These are phyloP conservation scores for Colletotrichum sp. DNA, from an alignment of 2,329 filamentous ascomycete species.

Conservation along the genomic window DNA sequence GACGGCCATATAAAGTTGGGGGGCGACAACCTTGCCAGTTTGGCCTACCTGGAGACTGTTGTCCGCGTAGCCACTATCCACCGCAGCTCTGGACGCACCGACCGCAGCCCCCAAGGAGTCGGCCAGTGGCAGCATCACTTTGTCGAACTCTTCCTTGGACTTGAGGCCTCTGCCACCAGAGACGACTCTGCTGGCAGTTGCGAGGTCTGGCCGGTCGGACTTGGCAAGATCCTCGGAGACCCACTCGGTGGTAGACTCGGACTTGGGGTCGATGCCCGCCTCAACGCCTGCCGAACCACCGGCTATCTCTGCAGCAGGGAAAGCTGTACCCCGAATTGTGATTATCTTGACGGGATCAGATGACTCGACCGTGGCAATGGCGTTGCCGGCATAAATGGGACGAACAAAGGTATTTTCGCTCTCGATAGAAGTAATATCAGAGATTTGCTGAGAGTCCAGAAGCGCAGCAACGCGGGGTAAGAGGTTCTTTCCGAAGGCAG, in stretches of 20 bases:
- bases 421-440: constrained; percentile 87
- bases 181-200: constrained; percentile 87
- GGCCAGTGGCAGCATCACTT: constrained; percentile 87
- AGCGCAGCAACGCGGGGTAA: constrained; percentile 91
- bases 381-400: constrained; percentile 97
- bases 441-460: constrained; percentile 91
- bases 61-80: constrained; percentile 97
- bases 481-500: constrained; percentile 95
- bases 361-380: constrained; percentile 94
- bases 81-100: constrained; percentile 90
- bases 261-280: constrained; percentile 84
- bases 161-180: constrained; percentile 94
- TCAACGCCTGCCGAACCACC: constrained; percentile 79
- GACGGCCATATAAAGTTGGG: constrained; percentile 91
- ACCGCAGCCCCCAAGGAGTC: constrained; percentile 95
- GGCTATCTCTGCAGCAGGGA: constrained; percentile 74
- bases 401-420: constrained; percentile 93
- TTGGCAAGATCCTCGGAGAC: constrained; percentile 91
- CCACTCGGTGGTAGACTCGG: constrained; percentile 79
- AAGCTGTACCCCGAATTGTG: constrained; percentile 92
- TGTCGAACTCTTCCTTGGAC: constrained; percentile 97
- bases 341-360: constrained; percentile 85
- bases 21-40: constrained; percentile 98
- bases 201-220: constrained; percentile 91
- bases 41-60: constrained; percentile 98